Percentiles rank a stretch among this genome's conserved stretches.
These are phyloP conservation scores for Chondrus crispus DNA, from an alignment of 23 red algal genomes.

Conservation along the genomic window DNA sequence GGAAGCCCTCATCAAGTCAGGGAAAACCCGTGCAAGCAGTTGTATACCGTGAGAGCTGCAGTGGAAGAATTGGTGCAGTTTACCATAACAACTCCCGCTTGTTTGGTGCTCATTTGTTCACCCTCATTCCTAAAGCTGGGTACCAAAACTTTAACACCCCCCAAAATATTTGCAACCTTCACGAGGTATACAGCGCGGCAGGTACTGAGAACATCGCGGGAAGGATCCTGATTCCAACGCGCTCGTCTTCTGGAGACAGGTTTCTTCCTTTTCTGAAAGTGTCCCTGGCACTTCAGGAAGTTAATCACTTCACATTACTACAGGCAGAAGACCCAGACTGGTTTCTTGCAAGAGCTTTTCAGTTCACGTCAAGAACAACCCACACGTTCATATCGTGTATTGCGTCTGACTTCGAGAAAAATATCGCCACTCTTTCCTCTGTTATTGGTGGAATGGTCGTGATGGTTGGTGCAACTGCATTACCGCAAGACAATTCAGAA, in stretches of 20 bases:
- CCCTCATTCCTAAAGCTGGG: neutral
- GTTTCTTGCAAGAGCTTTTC: neutral
- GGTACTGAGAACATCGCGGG: neutral
- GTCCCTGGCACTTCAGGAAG: neutral
- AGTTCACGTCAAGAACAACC: neutral
- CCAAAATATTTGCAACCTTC: neutral
- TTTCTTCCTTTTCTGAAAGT: neutral
- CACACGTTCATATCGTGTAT: neutral
- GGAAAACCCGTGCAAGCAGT: neutral
- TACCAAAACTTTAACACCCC: neutral
- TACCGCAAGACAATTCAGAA: neutral
- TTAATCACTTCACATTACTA: neutral
- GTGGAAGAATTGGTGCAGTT: neutral
- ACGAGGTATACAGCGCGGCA: neutral
- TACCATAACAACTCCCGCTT: neutral
- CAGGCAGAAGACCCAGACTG: neutral
- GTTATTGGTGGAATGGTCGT: neutral
- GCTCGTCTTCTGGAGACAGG: neutral
- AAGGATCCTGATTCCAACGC: too few species aligned
- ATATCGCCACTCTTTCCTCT: neutral
- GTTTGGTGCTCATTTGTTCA: neutral
- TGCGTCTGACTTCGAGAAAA: neutral
- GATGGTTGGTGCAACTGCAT: neutral
- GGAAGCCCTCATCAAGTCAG: neutral
- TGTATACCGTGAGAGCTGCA: conserved; percentile 3